Conservation (phyloP, 1,284 basidiomycete species). For the Xanthoconium separans region DNA sequence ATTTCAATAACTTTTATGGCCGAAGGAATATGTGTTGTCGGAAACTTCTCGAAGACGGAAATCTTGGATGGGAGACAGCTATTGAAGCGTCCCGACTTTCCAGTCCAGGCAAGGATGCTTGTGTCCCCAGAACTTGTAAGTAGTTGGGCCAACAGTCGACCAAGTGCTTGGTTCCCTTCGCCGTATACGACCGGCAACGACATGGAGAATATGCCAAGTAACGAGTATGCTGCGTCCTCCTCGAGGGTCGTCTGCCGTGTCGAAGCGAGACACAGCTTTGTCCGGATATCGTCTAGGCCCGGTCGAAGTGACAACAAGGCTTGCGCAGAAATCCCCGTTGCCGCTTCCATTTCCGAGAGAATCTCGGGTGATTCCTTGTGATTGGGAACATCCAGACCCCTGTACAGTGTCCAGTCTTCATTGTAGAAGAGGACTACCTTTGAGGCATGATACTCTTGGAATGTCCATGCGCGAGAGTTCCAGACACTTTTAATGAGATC, state of each 20-base stretch:
- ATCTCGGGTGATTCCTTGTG: background rate
- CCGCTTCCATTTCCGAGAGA: background rate
- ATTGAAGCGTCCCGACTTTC: background rate
- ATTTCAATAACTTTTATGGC: too few species aligned
- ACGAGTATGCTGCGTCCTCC: background rate
- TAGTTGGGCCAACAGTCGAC: background rate
- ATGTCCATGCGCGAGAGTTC: background rate
- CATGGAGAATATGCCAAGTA: background rate
- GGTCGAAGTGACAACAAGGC: background rate
- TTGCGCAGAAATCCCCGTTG: background rate
- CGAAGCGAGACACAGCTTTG: background rate
- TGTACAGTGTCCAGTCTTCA: background rate
- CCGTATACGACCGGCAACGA: background rate
- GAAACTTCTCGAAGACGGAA: background rate
- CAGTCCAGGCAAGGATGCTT: background rate
- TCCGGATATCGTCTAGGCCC: background rate
- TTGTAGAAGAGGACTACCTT: background rate
- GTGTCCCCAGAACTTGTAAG: background rate
- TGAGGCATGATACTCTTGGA: background rate
- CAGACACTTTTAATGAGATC: background rate
- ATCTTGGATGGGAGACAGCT: background rate
- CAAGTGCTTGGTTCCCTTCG: background rate
- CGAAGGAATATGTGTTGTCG: too few species aligned
- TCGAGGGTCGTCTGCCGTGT: background rate
- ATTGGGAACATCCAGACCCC: background rate